Base-by-base conservation (phyloP, 768 basidiomycete genomes). In the Cystobasidium ongulense region DNA sequence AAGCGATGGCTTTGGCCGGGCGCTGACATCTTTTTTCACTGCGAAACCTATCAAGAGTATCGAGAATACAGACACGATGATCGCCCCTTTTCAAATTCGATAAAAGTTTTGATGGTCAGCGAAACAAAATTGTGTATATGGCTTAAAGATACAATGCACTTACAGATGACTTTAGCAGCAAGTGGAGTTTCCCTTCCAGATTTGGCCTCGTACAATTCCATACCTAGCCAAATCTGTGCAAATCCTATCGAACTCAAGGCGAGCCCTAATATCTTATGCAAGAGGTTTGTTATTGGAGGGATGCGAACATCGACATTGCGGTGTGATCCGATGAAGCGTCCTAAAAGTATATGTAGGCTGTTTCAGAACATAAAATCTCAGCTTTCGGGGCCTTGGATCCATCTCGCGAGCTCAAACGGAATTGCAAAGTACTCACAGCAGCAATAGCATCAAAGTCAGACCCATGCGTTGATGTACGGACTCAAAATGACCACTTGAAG, bases 121-220 rank as follows among this genome's bases (percentile, higher is more conserved):
- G n/a, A 66, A 8, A 35, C 15, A 11, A 43, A 41, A 25, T 46
- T 13, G 29, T 7, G 67, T 7, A 11, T 8, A 5, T n/a, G 29
- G 10, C 29, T 8, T 33, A 8, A 17, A 23, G 57, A 64, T 39
- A 3, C 57, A 59, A 18, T 33, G 27, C n/a, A 43, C 68, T n/a
- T 31, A 71, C 68, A 71, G 54, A 71, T 71, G 31, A 59, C 25
- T 21, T 57, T 71, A 10, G 53, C 68, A 8, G 68, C 68, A 36
- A 71, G 33, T 38, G 68, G 68, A 18, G 53, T 36, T n/a, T 17
- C 59, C 15, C 68, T 8, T 5, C 54, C 54, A 18, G 52, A 57
- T 52, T 61, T 54, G 7, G 2, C 46, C 53, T 54, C 68, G 36
- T 71, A 71, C 21, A 35, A 54, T 21, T 59, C 54, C 50, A 71